Evolutionary conservation across 805 yeast genomes (phyloP).

Genomic region (Middelhovenomyces tepae): DNA sequence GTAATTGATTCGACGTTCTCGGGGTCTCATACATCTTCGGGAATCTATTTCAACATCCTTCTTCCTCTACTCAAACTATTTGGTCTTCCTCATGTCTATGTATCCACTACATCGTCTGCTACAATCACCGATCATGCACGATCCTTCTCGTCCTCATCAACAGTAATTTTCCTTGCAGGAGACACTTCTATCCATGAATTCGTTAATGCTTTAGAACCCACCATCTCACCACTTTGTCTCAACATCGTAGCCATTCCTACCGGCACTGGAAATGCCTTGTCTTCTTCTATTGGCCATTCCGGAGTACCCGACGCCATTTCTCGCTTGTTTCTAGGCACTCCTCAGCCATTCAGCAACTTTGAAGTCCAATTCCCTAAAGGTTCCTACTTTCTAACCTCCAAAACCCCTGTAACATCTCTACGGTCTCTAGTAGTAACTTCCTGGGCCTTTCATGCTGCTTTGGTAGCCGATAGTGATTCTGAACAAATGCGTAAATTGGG

Average conservation of each 20-base stretch:
- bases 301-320: conserved; percentile 23
- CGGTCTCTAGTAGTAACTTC: conserved; percentile 53
- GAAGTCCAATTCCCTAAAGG: conserved; percentile 35
- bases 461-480: conserved; percentile 72
- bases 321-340: conserved; percentile 20
- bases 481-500: conserved; percentile 61
- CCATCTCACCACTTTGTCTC: conserved; percentile 14
- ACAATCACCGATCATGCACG: conserved; percentile 26
- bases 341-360: conserved; percentile 37
- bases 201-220: conserved; percentile 39
- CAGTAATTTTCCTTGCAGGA: conserved; percentile 65
- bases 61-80: conserved; percentile 27
- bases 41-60: conserved; percentile 23
- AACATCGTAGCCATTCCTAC: conserved; percentile 44
- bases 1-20: conserved; percentile 28
- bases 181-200: conserved; percentile 81
- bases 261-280: conserved; percentile 83
- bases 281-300: conserved; percentile 44
- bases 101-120: conserved; percentile 25
- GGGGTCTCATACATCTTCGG: conserved; percentile 21
- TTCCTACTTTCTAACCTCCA: conserved; percentile 11
- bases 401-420: conserved; percentile 29
- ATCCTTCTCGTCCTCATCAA: conserved; percentile 24
- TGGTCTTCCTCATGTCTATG: conserved; percentile 27
- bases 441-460: conserved; percentile 79